A percentile compares a stretch with the other conserved stretches of the same genome.
These are phyloP conservation scores for Euphorbia lathyris DNA, from an alignment of 345 rosid genomes.

Conservation along the genomic window DNA sequence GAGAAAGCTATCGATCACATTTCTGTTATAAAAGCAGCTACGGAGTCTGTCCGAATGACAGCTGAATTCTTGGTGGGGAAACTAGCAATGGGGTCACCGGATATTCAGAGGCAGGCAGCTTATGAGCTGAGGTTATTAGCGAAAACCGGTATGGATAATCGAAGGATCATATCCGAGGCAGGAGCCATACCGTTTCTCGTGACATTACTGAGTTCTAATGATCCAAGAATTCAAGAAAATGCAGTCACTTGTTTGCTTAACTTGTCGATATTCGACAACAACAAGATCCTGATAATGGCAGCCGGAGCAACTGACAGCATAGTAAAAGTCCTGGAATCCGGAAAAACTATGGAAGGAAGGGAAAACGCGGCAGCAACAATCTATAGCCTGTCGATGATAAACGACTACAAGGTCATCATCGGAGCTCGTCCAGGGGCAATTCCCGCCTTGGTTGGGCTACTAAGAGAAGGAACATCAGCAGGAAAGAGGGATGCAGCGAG, in stretches of 20 bases:
- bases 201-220: conserved; percentile 42
- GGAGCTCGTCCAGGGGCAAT: conserved; percentile 49
- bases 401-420: conserved; percentile 47
- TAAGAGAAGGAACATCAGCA: conserved; percentile 51
- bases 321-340: conserved; percentile 47
- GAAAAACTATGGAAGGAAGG: conserved; percentile 61
- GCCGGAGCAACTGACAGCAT: conserved; percentile 64
- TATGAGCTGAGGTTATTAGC: conserved; percentile 65
- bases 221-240: conserved; percentile 61
- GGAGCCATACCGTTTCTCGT: conserved; percentile 71
- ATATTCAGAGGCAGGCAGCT: conserved; percentile 64
- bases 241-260: conserved; percentile 66
- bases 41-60: conserved; percentile 55
- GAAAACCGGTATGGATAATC: conserved; percentile 60
- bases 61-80: conserved; percentile 74
- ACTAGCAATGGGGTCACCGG: conserved; percentile 59
- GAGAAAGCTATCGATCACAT: conserved; percentile 46
- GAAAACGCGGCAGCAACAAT: conserved; percentile 74
- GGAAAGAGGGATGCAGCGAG: conserved; percentile 64
- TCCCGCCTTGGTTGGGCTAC: conserved; percentile 44
- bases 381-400: conserved; percentile 57
- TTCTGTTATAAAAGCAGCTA: conserved; percentile 46
- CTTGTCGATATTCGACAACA: conserved; percentile 58
- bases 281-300: conserved; percentile 58
- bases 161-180: conserved; percentile 57